Percentiles rank a stretch among this genome's conserved stretches.
These are phyloP conservation scores for Rhypophila decipiens DNA, from an alignment of 495 filamentous ascomycete genomes.

Conservation along the genomic window DNA sequence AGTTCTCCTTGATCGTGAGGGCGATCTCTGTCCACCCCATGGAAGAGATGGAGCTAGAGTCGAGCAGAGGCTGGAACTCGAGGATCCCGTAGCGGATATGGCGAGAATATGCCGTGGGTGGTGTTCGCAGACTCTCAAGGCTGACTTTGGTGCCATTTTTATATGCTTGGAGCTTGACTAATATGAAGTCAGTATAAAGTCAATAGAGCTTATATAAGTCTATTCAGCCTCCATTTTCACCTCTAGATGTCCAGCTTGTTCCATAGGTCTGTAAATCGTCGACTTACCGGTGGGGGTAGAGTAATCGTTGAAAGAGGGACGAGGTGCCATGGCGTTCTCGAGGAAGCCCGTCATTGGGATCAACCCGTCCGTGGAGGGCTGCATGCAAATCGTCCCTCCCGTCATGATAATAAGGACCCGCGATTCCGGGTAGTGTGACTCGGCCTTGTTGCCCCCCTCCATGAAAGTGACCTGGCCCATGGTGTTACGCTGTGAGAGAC, in stretches of 20 bases:
- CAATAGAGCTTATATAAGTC: neutral
- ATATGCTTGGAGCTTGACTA: slow-evolving; percentile 32
- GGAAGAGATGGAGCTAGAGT: slow-evolving; percentile 87
- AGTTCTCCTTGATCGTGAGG: slow-evolving; percentile 62
- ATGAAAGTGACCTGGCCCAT: slow-evolving; percentile 20
- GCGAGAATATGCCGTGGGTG: slow-evolving; percentile 70
- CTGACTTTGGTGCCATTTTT: slow-evolving; percentile 32
- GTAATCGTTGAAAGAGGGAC: slow-evolving; percentile 86
- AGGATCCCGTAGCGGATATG: slow-evolving; percentile 80
- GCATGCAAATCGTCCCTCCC: slow-evolving; percentile 96
- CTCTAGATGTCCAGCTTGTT: neutral
- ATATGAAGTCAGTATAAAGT: slow-evolving; percentile 2
- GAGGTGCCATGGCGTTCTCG: slow-evolving; percentile 70
- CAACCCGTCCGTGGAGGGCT: slow-evolving; percentile 57
- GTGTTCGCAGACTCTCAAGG: slow-evolving; percentile 64
- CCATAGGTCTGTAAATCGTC: neutral
- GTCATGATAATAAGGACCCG: slow-evolving; percentile 88
- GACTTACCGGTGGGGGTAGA: slow-evolving; percentile 33
- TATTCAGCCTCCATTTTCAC: no score
- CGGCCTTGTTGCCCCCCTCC: slow-evolving; percentile 18
- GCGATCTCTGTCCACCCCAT: slow-evolving; percentile 89
- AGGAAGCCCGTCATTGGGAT: slow-evolving; percentile 76
- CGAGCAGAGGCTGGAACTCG: slow-evolving; percentile 82
- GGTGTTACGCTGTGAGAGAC: slow-evolving; percentile 1
- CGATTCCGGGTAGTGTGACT: slow-evolving; percentile 54